Conservation (phyloP, 169 alveolate species). For the Theileria sp. region DNA sequence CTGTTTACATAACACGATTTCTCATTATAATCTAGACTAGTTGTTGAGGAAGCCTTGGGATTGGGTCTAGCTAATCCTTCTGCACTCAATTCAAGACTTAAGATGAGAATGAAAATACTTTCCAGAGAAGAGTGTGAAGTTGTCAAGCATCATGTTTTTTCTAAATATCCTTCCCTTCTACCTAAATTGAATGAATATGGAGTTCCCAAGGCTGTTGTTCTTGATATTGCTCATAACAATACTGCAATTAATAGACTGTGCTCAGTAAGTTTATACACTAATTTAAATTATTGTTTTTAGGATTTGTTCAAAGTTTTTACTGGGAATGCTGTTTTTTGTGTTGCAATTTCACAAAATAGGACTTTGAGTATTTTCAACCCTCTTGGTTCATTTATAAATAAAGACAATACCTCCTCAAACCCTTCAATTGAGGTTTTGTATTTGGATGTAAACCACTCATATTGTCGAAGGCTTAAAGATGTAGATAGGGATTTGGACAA, state of each 20-base stretch:
- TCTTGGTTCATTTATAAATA: not conserved
- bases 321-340: constrained; percentile 5
- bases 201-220: constrained; percentile 65
- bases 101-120: constrained; percentile 69
- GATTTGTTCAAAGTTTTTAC: constrained; percentile 2
- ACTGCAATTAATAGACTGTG: constrained; percentile 80
- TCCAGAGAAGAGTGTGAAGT: constrained; percentile 45
- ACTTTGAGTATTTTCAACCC: constrained; percentile 17
- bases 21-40: constrained; percentile 44
- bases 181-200: constrained; percentile 13
- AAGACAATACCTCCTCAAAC: not conserved
- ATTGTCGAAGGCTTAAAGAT: constrained; percentile 1
- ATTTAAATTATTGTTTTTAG: constrained; percentile 8
- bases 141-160: constrained; percentile 8
- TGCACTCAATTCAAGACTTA: constrained; percentile 56
- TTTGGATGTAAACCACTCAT: not conserved
- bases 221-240: constrained; percentile 88
- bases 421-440: constrained; percentile 1
- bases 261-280: constrained; percentile 21
- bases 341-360: constrained; percentile 23
- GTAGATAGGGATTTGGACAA: not conserved
- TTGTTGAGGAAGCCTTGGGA: constrained; percentile 13
- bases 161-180: not conserved
- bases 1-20: constrained; percentile 6
- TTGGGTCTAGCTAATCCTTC: constrained; percentile 26